Evolutionary conservation across 2,329 filamentous ascomycete species (phyloP).

Genomic region (Coniochaeta sp.): DNA sequence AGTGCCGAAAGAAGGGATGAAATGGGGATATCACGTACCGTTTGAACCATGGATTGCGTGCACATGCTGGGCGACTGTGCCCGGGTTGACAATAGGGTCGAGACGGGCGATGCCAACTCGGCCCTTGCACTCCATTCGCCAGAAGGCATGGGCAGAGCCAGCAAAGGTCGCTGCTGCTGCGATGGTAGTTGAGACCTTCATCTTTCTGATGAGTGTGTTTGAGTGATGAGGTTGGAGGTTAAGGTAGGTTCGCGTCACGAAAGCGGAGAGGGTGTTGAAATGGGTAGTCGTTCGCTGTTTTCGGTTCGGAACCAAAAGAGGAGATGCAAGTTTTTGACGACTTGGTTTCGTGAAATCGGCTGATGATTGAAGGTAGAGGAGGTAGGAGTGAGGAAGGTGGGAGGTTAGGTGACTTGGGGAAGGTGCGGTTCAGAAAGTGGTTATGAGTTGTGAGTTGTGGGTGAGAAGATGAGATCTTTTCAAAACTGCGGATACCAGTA

Average conservation of each 20-base stretch:
- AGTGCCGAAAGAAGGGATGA: neutral
- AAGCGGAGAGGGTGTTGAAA: neutral
- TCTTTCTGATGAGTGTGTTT: neutral
- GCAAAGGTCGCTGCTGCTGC: conserved; percentile 5
- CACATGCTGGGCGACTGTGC: conserved; percentile 53
- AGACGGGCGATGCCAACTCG: conserved; percentile 63
- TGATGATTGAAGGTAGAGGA: no score
- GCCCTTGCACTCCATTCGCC: conserved; percentile 80
- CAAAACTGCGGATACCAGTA: neutral
- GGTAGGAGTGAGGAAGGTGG: neutral
- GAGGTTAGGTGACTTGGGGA: neutral
- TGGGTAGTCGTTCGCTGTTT: no score
- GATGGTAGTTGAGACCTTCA: neutral
- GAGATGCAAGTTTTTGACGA: neutral
- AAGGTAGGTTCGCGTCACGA: neutral
- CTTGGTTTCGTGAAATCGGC: neutral
- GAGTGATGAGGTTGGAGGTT: neutral
- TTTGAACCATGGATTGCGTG: conserved; percentile 71
- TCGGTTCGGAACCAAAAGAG: neutral
- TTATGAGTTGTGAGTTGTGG: neutral
- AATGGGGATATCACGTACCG: conserved; percentile 49
- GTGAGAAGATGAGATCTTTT: neutral
- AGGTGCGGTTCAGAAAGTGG: neutral
- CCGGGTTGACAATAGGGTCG: conserved; percentile 67
- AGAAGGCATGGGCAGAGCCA: conserved; percentile 54